Evolutionary conservation across 805 yeast species (phyloP).

Genomic region (Monosporozyma yasuniensis): DNA sequence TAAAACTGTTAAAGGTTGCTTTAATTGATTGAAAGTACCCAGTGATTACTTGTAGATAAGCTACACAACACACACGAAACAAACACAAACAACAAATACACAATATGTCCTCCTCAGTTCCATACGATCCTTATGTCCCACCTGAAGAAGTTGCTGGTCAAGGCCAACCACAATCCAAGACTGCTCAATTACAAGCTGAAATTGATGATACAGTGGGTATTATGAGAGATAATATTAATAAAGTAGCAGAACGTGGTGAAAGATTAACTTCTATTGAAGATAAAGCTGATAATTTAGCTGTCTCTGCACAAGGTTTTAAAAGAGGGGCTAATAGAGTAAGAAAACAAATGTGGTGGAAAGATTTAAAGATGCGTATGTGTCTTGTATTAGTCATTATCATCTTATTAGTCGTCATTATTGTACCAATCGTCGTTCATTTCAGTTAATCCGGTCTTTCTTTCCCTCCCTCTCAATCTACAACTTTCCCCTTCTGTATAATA

Average conservation of each 20-base stretch:
- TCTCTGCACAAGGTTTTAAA: conserved; percentile 88
- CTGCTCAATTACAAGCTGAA: conserved; percentile 85
- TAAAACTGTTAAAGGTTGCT: neutral
- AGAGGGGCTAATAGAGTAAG: conserved; percentile 96
- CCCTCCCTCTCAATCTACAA: no score
- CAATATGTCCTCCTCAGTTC: conserved; percentile 65
- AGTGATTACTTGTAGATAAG: no score
- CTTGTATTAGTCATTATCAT: conserved; percentile 72
- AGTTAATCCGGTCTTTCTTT: no score
- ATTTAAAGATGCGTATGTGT: conserved; percentile 92
- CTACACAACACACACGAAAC: neutral
- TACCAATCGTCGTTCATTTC: conserved; percentile 89
- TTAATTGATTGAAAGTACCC: no score
- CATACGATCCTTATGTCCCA: conserved; percentile 81
- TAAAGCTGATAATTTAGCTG: conserved; percentile 86
- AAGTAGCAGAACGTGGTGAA: conserved; percentile 90
- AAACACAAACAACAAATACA: neutral
- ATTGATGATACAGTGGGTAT: conserved; percentile 94
- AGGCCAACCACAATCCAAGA: conserved; percentile 34
- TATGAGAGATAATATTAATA: conserved; percentile 94
- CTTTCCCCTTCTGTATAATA: neutral
- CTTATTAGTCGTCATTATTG: conserved; percentile 75
- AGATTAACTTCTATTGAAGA: conserved; percentile 85
- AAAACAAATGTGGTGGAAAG: conserved; percentile 99
- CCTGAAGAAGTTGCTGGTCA: conserved; percentile 30